Evolutionary conservation across 306 rosid genomes (phyloP).

Genomic region (Hippophae gyantsensis): DNA sequence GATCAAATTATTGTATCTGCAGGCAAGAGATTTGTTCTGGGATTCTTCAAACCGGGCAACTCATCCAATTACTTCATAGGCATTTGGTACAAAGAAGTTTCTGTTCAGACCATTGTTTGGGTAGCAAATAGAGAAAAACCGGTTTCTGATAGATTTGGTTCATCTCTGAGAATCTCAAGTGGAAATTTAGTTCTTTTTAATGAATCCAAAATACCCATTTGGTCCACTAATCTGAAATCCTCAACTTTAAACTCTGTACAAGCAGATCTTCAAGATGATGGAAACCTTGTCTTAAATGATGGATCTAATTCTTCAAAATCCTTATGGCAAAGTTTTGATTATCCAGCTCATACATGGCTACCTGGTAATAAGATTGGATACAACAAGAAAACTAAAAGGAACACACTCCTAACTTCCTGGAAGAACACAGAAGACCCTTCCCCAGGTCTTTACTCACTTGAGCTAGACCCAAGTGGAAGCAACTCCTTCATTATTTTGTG

Average conservation of each 20-base stretch:
- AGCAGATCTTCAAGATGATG: conserved; percentile 32
- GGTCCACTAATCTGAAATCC: conserved; percentile 41
- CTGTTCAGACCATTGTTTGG: conserved; percentile 26
- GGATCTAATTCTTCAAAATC: conserved; percentile 10
- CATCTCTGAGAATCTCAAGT: conserved; percentile 18
- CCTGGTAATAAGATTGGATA: conserved; percentile 30
- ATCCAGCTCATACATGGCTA: conserved; percentile 43
- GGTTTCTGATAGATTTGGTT: conserved; percentile 30
- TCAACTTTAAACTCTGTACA: conserved; percentile 7
- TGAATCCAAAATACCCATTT: conserved; percentile 26
- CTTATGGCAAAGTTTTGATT: conserved; percentile 51
- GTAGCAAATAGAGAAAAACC: conserved; percentile 53
- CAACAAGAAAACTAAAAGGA: not conserved
- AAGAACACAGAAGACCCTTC: conserved; percentile 7
- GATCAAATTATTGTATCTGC: conserved; percentile 45
- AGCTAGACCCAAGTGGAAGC: conserved; percentile 16
- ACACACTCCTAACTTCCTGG: conserved; percentile 2
- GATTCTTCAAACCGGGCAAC: conserved; percentile 47
- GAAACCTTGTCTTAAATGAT: conserved; percentile 37
- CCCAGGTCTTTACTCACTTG: conserved; percentile 5
- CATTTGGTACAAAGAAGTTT: conserved; percentile 32
- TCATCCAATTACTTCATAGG: conserved; percentile 49
- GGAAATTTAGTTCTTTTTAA: conserved; percentile 42
- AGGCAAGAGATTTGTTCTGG: conserved; percentile 31
- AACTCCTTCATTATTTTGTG: conserved; percentile 19